Evolutionary conservation across 2,329 filamentous ascomycete species (phyloP).

Genomic region (Aureobasidium namibiae): DNA sequence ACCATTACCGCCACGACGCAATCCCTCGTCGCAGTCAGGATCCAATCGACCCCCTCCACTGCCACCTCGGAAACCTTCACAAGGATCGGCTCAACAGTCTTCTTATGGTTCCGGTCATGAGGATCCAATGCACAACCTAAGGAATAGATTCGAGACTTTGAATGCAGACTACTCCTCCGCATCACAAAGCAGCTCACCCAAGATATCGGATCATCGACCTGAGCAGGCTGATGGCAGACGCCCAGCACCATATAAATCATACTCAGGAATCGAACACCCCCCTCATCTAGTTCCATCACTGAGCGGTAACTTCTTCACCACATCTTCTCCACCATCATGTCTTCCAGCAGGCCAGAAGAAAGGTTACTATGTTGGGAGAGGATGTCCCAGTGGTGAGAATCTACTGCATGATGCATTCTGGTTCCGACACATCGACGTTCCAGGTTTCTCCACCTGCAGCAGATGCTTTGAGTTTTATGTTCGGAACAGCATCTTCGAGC

Average conservation of each 20-base stretch:
- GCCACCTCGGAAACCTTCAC: background rate
- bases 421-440: background rate
- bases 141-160: too few relatives aligned
- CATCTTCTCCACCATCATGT: background rate
- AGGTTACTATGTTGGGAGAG: background rate
- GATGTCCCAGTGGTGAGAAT: background rate
- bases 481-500: background rate
- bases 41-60: background rate
- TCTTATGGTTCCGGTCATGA: too few relatives aligned
- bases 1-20: background rate
- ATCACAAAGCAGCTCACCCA: too few relatives aligned
- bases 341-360: background rate
- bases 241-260: too few relatives aligned
- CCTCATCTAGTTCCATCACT: background rate
- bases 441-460: background rate
- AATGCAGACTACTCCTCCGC: too few relatives aligned
- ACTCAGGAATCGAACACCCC: background rate
- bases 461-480: background rate
- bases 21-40: background rate
- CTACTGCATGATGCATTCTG: background rate
- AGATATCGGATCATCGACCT: too few relatives aligned
- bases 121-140: too few relatives aligned
- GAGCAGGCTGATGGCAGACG: too few relatives aligned
- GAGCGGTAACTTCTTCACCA: background rate
- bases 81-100: too few relatives aligned